Evolutionary conservation across 164 flowering plant species (phyloP), one percentile per base, ranked within the genome.

Genomic region (Chimonanthus praecox): DNA sequence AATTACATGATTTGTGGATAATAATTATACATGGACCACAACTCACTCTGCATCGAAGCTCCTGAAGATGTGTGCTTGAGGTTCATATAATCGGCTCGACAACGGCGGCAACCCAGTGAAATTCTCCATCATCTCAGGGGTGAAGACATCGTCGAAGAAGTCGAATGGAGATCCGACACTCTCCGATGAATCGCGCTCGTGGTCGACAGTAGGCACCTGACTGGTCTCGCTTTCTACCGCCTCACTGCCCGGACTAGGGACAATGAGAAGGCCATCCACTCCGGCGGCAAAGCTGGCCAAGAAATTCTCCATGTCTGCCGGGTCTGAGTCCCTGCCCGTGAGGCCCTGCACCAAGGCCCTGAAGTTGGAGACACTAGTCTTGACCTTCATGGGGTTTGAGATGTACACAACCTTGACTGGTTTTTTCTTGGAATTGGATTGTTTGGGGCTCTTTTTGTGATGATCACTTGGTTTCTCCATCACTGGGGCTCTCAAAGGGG

Each of bases 371-470:
- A 88, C 94, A 54, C 88, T 81, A 0, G 91, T 82, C 76, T 84
- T 80, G 43, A 91, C 88, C 87, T 86, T 93, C 90, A 90, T 83
- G n/a, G 98, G 98, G 74, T 78, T 88, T 3, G 94, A 89, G 47
- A 93, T 90, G 85, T 91, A 90, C 62, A 90, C 95, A 11, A 93
- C 90, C 77, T 91, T 93, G 73, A 93, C 50, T 0, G 79, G 62
- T 7, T 71, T 65, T 64, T 47, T 48, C 68, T 7, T 65, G 3
- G n/a, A 33, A 10, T 65, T 65, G 20, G 47, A 10, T 16, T 64
- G 45, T 64, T 65, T 65, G 48, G 68, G 18, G 5, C 5, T 65
- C 45, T 44, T 45, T 15, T 11, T 65, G 16, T 65, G 68, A 16
- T 45, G 47, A 43, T 4, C 68, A 65, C n/a, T 65, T 3, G 48